A percentile compares a stretch with the other conserved stretches of the same genome.
Conservation (phyloP, 768 basidiomycete species). For the Panaeolus cyanescens region DNA sequence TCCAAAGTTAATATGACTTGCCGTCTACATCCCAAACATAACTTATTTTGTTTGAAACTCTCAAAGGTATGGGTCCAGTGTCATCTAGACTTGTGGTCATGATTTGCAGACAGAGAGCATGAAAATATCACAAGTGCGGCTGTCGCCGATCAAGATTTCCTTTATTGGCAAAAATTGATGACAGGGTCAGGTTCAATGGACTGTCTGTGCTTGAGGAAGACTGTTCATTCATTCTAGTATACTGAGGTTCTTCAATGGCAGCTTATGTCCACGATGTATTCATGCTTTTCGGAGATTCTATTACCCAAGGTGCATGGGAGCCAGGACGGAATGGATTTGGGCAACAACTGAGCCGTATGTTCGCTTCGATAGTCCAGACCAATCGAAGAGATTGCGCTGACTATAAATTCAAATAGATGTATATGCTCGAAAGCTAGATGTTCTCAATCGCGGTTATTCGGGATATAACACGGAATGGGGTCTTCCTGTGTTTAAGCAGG, state of each 20-base stretch:
- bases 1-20: slow-evolving; percentile 35
- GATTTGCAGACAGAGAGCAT: slow-evolving; percentile 9
- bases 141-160: slow-evolving; percentile 12
- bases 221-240: background rate
- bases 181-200: too few relatives aligned
- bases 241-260: background rate
- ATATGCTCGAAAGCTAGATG: slow-evolving; percentile 81
- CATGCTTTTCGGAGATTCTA: slow-evolving; percentile 81
- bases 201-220: too few relatives aligned
- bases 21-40: slow-evolving; percentile 92
- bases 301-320: slow-evolving; percentile 72
- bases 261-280: slow-evolving; percentile 62
- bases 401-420: slow-evolving; percentile 45
- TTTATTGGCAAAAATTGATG: background rate
- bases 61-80: slow-evolving; percentile 53
- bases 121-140: slow-evolving; percentile 5
- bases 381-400: slow-evolving; percentile 4
- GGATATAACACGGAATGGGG: slow-evolving; percentile 92
- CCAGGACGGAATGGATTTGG: slow-evolving; percentile 57
- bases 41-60: slow-evolving; percentile 76
- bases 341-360: slow-evolving; percentile 66
- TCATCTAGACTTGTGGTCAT: slow-evolving; percentile 21
- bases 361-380: background rate
- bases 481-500: slow-evolving; percentile 78
- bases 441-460: slow-evolving; percentile 81